phyloP scores from a whole-genome alignment of 75 land plant genomes.

The Chamaecyparis obtusa region DNA sequence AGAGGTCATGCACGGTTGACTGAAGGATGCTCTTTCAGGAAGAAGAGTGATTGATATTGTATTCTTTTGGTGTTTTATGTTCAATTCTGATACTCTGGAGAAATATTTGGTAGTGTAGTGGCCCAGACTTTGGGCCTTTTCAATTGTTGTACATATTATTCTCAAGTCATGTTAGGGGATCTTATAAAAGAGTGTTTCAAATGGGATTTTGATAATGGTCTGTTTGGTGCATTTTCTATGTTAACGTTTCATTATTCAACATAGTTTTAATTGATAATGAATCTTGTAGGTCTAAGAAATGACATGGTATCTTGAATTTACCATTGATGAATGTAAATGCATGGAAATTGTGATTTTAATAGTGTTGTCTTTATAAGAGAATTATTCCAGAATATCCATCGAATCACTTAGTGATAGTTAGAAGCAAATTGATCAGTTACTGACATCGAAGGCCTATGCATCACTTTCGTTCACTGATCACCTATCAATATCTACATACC shows the following conservation, averaged over 20 bases:
- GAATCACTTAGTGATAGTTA: background rate
- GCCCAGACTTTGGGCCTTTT: background rate
- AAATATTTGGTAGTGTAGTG: background rate
- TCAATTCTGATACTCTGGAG: background rate
- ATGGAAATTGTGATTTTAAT: background rate
- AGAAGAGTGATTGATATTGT: constrained; percentile 34
- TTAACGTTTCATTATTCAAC: background rate
- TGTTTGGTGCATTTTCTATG: background rate
- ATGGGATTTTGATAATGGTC: background rate
- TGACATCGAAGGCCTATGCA: background rate
- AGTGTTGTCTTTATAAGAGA: too few relatives aligned
- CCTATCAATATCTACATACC: too few relatives aligned
- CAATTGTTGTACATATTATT: background rate
- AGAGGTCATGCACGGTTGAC: constrained; percentile 50
- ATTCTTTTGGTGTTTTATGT: background rate
- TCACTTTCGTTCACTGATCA: too few relatives aligned
- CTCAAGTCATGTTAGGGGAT: background rate
- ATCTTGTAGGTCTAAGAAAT: background rate
- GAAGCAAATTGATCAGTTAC: background rate
- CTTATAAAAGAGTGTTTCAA: background rate
- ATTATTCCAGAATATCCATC: background rate
- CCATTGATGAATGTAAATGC: too few relatives aligned
- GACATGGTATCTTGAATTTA: background rate
- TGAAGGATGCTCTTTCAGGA: constrained; percentile 57
- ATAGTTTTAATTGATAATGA: background rate